phyloP scores from a whole-genome alignment of 2,329 filamentous ascomycete genomes.

The Cryphonectria carpinicola region DNA sequence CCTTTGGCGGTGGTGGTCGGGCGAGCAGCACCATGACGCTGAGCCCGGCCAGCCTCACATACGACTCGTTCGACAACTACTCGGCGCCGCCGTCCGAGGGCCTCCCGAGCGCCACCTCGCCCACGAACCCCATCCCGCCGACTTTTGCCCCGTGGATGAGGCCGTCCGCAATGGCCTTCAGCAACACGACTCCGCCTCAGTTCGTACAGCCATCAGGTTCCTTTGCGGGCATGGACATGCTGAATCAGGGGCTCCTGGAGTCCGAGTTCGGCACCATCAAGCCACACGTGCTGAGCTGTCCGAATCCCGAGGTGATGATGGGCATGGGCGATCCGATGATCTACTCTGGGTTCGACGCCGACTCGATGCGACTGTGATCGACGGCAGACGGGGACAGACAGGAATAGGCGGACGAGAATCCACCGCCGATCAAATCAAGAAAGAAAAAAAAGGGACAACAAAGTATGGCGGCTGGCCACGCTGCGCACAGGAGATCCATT shows the following conservation, averaged over 20 bases:
- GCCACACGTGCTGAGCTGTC: slow-evolving; percentile 56
- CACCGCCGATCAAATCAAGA: background rate
- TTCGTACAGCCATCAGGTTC: slow-evolving; percentile 47
- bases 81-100: slow-evolving; percentile 33
- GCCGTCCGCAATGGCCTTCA: slow-evolving; percentile 39
- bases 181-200: slow-evolving; percentile 33
- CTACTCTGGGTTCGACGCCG: slow-evolving; percentile 55
- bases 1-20: slow-evolving; percentile 44
- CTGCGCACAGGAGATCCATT: background rate
- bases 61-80: slow-evolving; percentile 47
- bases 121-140: slow-evolving; percentile 31
- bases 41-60: slow-evolving; percentile 58
- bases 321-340: slow-evolving; percentile 64
- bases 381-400: background rate
- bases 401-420: background rate
- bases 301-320: slow-evolving; percentile 60
- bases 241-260: slow-evolving; percentile 55
- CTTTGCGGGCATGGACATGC: slow-evolving; percentile 49
- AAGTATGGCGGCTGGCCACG: slow-evolving; percentile 1
- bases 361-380: slow-evolving; percentile 46
- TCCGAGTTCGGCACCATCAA: slow-evolving; percentile 59
- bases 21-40: slow-evolving; percentile 49
- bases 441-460: background rate
- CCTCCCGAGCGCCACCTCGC: slow-evolving; percentile 40
- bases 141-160: slow-evolving; percentile 27